Conservation (phyloP, 805 yeast genomes). For the Kuraishia molischiana region DNA sequence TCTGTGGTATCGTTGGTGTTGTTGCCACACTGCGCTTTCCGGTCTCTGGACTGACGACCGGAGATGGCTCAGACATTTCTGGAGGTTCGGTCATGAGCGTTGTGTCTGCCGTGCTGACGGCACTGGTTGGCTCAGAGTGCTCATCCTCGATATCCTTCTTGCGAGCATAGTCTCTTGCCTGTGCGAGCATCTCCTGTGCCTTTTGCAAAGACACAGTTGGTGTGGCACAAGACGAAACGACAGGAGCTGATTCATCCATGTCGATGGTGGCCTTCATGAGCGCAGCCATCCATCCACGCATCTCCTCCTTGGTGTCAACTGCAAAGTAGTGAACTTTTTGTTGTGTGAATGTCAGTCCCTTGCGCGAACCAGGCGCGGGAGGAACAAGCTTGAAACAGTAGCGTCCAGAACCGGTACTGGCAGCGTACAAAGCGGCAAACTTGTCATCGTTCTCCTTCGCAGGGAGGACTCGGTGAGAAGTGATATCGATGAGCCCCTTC, state of each 20-base stretch:
- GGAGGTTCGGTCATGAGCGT: conserved; percentile 1
- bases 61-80: not conserved
- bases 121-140: conserved; percentile 1
- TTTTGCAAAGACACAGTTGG: conserved; percentile 86
- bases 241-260: conserved; percentile 86
- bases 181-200: conserved; percentile 80
- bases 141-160: conserved; percentile 35
- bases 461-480: conserved; percentile 87
- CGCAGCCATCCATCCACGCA: conserved; percentile 94
- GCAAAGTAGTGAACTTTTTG: conserved; percentile 96
- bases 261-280: conserved; percentile 94
- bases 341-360: conserved; percentile 92
- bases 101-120: conserved; percentile 2
- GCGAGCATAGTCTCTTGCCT: conserved; percentile 69
- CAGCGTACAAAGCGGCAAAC: conserved; percentile 73
- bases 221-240: conserved; percentile 83
- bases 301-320: conserved; percentile 81
- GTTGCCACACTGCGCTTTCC: not conserved
- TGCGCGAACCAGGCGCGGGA: conserved; percentile 94
- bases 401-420: conserved; percentile 89
- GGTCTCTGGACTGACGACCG: not conserved
- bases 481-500: conserved; percentile 89
- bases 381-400: conserved; percentile 89
- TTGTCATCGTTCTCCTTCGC: conserved; percentile 73
- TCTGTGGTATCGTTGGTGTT: not conserved